Evolutionary conservation across 192 early-diverging fungal species (phyloP), one percentile per base, ranked within the genome.

Genomic region (Backusella westeae): DNA sequence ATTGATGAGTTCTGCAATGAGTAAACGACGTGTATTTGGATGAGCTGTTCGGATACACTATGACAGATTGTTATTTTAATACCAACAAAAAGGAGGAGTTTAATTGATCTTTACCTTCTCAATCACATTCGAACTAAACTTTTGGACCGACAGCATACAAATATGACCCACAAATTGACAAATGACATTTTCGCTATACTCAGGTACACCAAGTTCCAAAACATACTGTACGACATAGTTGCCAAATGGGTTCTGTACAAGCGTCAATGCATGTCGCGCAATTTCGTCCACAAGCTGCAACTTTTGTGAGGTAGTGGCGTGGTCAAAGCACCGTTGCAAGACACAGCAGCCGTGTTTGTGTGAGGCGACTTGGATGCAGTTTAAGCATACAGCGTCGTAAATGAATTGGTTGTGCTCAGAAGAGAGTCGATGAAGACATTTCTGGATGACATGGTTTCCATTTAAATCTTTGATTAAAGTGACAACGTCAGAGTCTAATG

Each of bases 171-270:
- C 83, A 79, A 96, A 95, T 23, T 85, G 89, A 12, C 82, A 81
- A 78, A 95, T 92, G 52, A 96, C 78, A 6, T 86, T 79, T 71
- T 95, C 92, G 12, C 89, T 87, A 70, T 89, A 95, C 12, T 85
- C 85, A 6, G 80, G 71, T 29, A 94, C 87, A 15, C 86, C 87
- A 44, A 96, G 84, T 69, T 96, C 95, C 73, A 96, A 85, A 26
- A 96, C 92, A 65, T 96, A 96, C 82, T 96, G 95, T 39, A 96
- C 94, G 0, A 96, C 95, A 72, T 96, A 96, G 87, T 96, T 96
- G n/a, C 94, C 95, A 81, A 93, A 96, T 26, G 93, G 93, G 76
- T 96, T 94, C 79, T 95, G 89, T 1, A 96, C 95, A 69, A 96
- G 84, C 0, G 87, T 80, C 26, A 95, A 79, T 1, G 91, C 93